Evolutionary conservation across 306 rosid species (phyloP).

Genomic region (Argentina anserina): DNA sequence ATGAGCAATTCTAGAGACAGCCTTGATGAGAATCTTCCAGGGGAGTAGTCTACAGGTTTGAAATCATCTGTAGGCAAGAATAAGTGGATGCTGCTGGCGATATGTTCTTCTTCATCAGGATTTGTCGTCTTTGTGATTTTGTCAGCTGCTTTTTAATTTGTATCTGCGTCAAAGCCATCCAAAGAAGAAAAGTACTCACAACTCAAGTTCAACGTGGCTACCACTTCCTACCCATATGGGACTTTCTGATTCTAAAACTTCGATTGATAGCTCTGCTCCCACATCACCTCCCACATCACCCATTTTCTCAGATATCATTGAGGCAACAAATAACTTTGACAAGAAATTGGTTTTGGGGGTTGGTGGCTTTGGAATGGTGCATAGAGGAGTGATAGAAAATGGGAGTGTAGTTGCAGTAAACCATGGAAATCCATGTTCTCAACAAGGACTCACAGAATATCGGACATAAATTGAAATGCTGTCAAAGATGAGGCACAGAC

Average conservation of each 20-base stretch:
- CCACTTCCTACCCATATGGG: conserved; percentile 23
- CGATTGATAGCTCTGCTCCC: conserved; percentile 31
- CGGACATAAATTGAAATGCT: conserved; percentile 39
- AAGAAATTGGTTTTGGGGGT: conserved; percentile 35
- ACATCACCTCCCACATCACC: conserved; percentile 23
- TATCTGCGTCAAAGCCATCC: not conserved
- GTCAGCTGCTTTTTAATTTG: conserved; percentile 9
- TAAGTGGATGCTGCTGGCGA: conserved; percentile 21
- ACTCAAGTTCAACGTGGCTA: conserved; percentile 16
- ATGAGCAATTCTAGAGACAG: conserved; percentile 24
- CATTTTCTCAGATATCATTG: conserved; percentile 27
- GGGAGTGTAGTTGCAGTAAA: conserved; percentile 36
- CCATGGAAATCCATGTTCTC: conserved; percentile 30
- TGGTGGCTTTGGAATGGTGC: conserved; percentile 44
- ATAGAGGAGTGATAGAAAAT: conserved; percentile 30
- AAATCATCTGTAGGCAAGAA: conserved; percentile 6
- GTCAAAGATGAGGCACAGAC: conserved; percentile 37
- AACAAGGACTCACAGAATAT: conserved; percentile 35
- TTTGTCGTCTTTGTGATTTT: conserved; percentile 25
- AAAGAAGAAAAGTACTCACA: conserved; percentile 18
- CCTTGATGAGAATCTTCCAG: conserved; percentile 20
- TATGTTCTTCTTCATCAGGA: conserved; percentile 16
- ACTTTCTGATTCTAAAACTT: conserved; percentile 32
- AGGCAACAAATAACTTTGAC: conserved; percentile 33
- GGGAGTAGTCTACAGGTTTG: conserved; percentile 13